These are phyloP conservation scores for Xylariaceae sp. DNA, from an alignment of 2,329 filamentous ascomycete species.

Conservation along the genomic window DNA sequence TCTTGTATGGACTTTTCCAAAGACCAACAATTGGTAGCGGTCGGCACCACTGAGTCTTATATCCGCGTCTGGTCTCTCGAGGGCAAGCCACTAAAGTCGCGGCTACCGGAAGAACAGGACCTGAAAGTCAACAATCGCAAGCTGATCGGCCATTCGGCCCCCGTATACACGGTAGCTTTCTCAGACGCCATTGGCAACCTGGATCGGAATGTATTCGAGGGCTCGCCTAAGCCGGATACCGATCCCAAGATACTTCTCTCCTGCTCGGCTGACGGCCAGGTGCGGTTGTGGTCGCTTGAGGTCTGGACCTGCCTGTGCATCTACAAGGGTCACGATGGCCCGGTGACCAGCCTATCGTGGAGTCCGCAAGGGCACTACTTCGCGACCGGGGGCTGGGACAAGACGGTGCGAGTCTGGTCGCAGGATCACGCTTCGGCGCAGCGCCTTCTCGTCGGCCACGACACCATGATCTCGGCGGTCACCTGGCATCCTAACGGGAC, in stretches of 20 bases:
- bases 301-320: slow-evolving; percentile 87
- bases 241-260: slow-evolving; percentile 74
- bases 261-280: slow-evolving; percentile 75
- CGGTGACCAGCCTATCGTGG: slow-evolving; percentile 83
- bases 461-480: slow-evolving; percentile 85
- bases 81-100: slow-evolving; percentile 69
- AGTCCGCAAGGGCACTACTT: slow-evolving; percentile 96
- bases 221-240: slow-evolving; percentile 39
- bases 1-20: slow-evolving; percentile 95
- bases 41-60: slow-evolving; percentile 87
- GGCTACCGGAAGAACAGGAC: slow-evolving; percentile 50
- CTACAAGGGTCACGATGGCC: slow-evolving; percentile 87
- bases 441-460: slow-evolving; percentile 84
- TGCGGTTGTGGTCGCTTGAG: slow-evolving; percentile 89
- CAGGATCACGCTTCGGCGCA: slow-evolving; percentile 88
- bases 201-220: slow-evolving; percentile 43
- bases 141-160: slow-evolving; percentile 82
- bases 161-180: slow-evolving; percentile 85
- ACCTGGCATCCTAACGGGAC: slow-evolving; percentile 91
- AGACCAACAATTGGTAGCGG: slow-evolving; percentile 78
- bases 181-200: slow-evolving; percentile 58
- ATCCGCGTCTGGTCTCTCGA: slow-evolving; percentile 92
- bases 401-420: slow-evolving; percentile 82
- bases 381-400: slow-evolving; percentile 77
- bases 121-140: slow-evolving; percentile 56